phyloP scores from a whole-genome alignment of 31 red algal genomes.

The Odonthalia washingtoniensis region DNA sequence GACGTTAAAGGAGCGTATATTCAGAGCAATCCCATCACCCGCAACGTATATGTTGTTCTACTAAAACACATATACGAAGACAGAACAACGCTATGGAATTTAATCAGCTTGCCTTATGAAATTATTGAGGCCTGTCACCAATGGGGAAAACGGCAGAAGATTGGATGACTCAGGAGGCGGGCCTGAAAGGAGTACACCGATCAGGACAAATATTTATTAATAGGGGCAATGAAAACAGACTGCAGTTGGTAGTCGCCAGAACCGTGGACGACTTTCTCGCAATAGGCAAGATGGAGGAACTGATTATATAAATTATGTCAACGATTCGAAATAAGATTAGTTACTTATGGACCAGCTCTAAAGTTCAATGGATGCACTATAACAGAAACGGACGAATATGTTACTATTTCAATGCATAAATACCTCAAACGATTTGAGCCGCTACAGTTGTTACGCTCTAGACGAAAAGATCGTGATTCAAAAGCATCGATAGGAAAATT shows the following conservation, averaged over 20 bases:
- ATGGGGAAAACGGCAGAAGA: constrained; percentile 1
- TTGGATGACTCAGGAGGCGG: background rate
- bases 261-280: background rate
- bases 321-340: background rate
- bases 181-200: background rate
- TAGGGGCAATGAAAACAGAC: background rate
- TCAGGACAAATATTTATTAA: background rate
- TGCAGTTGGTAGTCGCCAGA: background rate
- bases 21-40: constrained; percentile 14
- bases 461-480: background rate
- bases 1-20: constrained; percentile 33
- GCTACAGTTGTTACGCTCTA: background rate
- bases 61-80: background rate
- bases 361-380: background rate
- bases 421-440: background rate
- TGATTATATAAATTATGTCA: background rate
- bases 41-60: constrained; percentile 10
- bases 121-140: constrained; percentile 26
- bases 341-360: background rate
- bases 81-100: constrained; percentile 25
- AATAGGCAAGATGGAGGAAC: background rate
- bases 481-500: background rate
- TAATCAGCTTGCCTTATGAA: constrained; percentile 23
- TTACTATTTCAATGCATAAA: background rate
- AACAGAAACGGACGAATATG: background rate